Percentiles rank a stretch among this genome's conserved stretches.
Evolutionary conservation across 352 stramenopile genomes (phyloP).

Genomic region (Phytophthora pini): DNA sequence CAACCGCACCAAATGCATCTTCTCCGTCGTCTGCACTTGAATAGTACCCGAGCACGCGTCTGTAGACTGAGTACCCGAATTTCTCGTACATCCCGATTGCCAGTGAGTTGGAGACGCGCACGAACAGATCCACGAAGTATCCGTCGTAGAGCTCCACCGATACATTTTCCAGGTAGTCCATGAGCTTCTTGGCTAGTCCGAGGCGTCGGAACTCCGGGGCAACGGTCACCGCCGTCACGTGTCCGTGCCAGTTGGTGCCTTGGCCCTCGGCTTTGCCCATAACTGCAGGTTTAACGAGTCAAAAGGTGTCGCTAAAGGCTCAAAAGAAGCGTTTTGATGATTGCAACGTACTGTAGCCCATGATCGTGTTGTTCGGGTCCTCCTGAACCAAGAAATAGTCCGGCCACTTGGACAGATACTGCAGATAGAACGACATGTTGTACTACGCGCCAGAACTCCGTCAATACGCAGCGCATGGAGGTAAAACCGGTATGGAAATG

Average conservation of each 20-base stretch:
- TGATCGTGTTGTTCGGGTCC: slow-evolving; percentile 92
- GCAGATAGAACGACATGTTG: slow-evolving; percentile 98
- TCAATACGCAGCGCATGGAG: slow-evolving; percentile 5
- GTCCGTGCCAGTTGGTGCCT: slow-evolving; percentile 96
- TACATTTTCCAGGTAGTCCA: slow-evolving; percentile 94
- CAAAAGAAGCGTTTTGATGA: slow-evolving; percentile 7
- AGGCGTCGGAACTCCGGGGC: slow-evolving; percentile 94
- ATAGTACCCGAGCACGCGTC: slow-evolving; percentile 93
- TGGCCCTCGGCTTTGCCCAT: slow-evolving; percentile 97
- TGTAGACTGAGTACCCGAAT: slow-evolving; percentile 94
- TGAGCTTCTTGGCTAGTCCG: slow-evolving; percentile 93
- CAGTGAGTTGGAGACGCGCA: slow-evolving; percentile 94
- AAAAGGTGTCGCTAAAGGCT: background rate
- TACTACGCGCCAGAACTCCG: slow-evolving; percentile 63
- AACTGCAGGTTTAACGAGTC: slow-evolving; percentile 56
- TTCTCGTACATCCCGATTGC: slow-evolving; percentile 95
- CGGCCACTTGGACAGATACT: slow-evolving; percentile 97
- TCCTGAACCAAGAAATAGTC: slow-evolving; percentile 97
- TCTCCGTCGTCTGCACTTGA: slow-evolving; percentile 81
- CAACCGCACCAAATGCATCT: slow-evolving; percentile 86
- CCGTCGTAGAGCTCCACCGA: slow-evolving; percentile 88
- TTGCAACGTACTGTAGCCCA: slow-evolving; percentile 91
- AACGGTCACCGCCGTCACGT: slow-evolving; percentile 98
- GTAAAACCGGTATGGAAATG: background rate
- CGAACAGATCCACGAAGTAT: slow-evolving; percentile 99